Conservation (phyloP, 768 basidiomycete genomes). For the Phaffia australis region DNA sequence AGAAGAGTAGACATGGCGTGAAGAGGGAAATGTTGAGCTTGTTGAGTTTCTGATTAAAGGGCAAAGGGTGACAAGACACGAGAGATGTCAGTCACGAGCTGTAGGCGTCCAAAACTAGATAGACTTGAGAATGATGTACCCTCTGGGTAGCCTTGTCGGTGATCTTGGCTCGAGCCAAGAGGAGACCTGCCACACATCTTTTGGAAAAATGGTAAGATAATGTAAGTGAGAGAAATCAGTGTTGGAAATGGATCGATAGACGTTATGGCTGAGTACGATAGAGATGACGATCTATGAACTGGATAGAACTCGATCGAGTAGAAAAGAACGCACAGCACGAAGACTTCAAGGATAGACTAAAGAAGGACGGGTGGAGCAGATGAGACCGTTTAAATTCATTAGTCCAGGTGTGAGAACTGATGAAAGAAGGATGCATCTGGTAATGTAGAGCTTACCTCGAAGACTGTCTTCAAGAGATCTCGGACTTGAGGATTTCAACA, state of each 20-base stretch:
- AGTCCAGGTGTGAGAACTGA: conserved; percentile 28
- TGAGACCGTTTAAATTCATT: background rate
- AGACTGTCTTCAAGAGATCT: conserved; percentile 48
- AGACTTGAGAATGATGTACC: conserved; percentile 32
- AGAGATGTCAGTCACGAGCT: background rate
- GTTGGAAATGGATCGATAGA: background rate
- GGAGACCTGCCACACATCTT: conserved; percentile 23
- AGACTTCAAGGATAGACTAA: conserved; percentile 81
- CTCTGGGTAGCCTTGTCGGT: conserved; percentile 75
- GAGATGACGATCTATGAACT: no score
- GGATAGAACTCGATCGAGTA: conserved; percentile 32
- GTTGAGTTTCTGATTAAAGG: conserved; percentile 45
- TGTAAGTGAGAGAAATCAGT: no score
- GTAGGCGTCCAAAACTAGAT: conserved; percentile 47
- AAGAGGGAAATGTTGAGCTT: conserved; percentile 78
- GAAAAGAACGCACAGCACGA: conserved; percentile 71
- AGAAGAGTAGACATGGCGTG: conserved; percentile 29
- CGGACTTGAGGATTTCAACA: background rate
- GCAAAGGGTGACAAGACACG: conserved; percentile 41
- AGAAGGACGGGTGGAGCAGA: background rate
- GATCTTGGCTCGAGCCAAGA: conserved; percentile 62
- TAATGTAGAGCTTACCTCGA: conserved; percentile 41
- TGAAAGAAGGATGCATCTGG: conserved; percentile 28
- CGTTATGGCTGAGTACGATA: background rate
- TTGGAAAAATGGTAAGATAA: conserved; percentile 36